phyloP scores from a whole-genome alignment of 1,284 basidiomycete species.

The Cryptococcus sp. region DNA sequence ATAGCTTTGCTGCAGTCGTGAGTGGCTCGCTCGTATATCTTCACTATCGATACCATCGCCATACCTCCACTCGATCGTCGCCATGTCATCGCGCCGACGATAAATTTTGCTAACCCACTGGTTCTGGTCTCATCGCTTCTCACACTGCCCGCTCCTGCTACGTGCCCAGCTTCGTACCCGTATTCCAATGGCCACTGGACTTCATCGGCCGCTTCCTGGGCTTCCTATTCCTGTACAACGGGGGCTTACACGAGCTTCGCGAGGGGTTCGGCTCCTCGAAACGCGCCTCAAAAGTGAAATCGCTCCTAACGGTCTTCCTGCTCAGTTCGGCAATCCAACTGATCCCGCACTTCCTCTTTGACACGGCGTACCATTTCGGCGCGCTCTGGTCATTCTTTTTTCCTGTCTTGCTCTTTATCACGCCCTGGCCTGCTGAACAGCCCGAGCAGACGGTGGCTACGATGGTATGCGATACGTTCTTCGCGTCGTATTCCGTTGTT shows the following conservation, averaged over 20 bases:
- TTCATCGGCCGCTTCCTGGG: conserved; percentile 25
- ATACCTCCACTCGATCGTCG: neutral
- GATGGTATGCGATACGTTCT: conserved; percentile 32
- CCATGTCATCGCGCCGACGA: neutral
- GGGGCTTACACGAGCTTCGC: conserved; percentile 23
- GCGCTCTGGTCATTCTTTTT: conserved; percentile 41
- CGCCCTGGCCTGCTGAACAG: conserved; percentile 18
- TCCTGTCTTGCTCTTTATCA: conserved; percentile 34
- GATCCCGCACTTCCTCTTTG: conserved; percentile 34
- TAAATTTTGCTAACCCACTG: neutral
- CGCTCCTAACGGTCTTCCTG: conserved; percentile 26
- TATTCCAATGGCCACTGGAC: conserved; percentile 35
- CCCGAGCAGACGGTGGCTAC: conserved; percentile 33
- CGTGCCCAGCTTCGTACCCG: conserved; percentile 29
- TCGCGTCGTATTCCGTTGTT: conserved; percentile 20
- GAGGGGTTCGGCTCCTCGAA: conserved; percentile 26
- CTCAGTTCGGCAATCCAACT: conserved; percentile 32
- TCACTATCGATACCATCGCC: neutral
- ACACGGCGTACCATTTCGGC: conserved; percentile 39
- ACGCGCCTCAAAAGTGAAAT: conserved; percentile 26
- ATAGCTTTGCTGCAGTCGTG: conserved; percentile 37
- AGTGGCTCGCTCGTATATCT: conserved; percentile 4
- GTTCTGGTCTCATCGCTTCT: neutral
- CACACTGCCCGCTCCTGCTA: too few relatives aligned
- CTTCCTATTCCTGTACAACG: conserved; percentile 34